phyloP scores from a whole-genome alignment of 306 rosid genomes.

The Cercis canadensis region DNA sequence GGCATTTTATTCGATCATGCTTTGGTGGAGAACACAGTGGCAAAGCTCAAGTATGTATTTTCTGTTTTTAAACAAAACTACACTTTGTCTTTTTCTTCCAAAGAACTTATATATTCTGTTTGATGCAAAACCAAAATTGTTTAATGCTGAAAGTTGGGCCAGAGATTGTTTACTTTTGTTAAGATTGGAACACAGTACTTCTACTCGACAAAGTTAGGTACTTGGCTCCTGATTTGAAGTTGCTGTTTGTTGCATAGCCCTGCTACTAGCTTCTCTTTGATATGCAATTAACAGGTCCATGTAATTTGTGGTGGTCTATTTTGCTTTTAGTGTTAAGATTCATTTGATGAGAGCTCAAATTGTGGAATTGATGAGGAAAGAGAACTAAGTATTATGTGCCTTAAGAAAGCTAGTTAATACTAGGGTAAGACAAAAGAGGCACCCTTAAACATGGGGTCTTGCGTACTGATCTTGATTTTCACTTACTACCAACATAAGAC shows the following conservation, averaged over 20 bases:
- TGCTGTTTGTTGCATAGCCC: not conserved
- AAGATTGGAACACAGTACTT: not conserved
- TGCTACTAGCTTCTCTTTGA: not conserved
- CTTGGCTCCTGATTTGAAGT: constrained; percentile 1
- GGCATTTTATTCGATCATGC: constrained; percentile 98
- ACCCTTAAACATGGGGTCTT: not conserved
- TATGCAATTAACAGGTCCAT: not conserved
- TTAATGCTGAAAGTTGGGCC: constrained; percentile 6
- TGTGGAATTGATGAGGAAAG: not conserved
- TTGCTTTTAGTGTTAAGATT: not conserved
- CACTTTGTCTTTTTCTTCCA: constrained; percentile 5
- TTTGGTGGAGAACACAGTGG: constrained; percentile 99
- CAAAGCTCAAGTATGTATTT: constrained; percentile 97
- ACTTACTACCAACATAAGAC: not conserved
- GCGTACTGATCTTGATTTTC: not conserved
- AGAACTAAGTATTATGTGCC: not conserved
- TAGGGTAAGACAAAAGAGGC: not conserved
- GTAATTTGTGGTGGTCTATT: not conserved
- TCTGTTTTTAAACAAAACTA: constrained; percentile 30
- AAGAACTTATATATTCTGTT: constrained; percentile 12
- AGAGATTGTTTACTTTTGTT: constrained; percentile 11
- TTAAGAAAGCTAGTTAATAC: not conserved
- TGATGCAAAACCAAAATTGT: constrained; percentile 25
- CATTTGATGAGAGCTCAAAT: not conserved
- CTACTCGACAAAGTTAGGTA: not conserved